Evolutionary conservation across 2,329 filamentous ascomycete species (phyloP), one percentile per base, ranked within the genome.

Genomic region (Trichoderma oligosporum): DNA sequence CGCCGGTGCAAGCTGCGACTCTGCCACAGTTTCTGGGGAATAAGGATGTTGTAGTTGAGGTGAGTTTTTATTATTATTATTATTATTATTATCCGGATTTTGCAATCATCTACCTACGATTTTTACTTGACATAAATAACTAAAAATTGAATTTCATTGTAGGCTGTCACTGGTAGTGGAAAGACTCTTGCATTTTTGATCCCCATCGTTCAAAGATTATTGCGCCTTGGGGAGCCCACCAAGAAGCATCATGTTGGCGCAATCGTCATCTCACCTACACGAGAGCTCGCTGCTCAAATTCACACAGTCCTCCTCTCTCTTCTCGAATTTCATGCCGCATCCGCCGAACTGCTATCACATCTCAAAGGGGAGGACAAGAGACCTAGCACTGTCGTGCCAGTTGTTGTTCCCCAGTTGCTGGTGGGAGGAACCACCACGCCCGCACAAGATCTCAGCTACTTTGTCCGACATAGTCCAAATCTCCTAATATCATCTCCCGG

Each of bases 261-360:
- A 62, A 94, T 99, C 61, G 86, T 99, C 65, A 86, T 99, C 60
- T 93, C 92, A 14, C 94, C 94, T 1, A 99, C 74, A 0, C 85
- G 94, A 73, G 94, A 99, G 74, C 80, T 99, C 49, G 93, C 94
- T 1, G 85, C 84, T 1, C 94, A 99, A 71, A 97, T 97, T 54
- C 84, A 96, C 68, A 82, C 86, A 48, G 91, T 97, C 1, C 79
- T 97, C 4, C 68, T 84, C 1, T 88, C 85, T 0, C 75, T 99
- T 24, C 76, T 97, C 31, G 82, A 85, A 31, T 97, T 97, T 66
- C 94, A 99, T 71, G 79, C 80, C 31, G 82, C 88, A 0, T 96
- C 92, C 2, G 84, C 89, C 52, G 85, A 86, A 31, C 70, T 83
- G 11, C 73, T 90, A 2, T 76, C 78, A 0, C 75, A 76, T 47